Base-by-base conservation (phyloP, 306 rosid genomes). In the Rosa rugosa region DNA sequence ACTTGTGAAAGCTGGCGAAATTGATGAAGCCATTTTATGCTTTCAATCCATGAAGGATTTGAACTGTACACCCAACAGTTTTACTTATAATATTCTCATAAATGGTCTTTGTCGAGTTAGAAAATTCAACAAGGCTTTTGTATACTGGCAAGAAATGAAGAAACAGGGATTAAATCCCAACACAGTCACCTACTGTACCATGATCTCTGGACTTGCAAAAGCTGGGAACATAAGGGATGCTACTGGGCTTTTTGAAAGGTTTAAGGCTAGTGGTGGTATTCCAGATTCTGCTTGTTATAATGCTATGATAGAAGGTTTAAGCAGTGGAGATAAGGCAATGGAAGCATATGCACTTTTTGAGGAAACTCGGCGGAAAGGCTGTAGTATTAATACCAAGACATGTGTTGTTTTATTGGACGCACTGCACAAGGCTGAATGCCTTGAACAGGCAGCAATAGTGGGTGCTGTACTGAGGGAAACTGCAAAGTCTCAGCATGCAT, bases 141-240 rank as follows among this genome's bases (percentile, higher is more conserved):
- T 95, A 49, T 95, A 87, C 87, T 95, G 99, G 98, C 97, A 95
- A 86, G 99, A 92, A 88, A 92, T 95, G 99, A 91, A 88, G 90
- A 95, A 92, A 80, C 82, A 86, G 53, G 97, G 97, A 81, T 70
- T 95, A 60, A 83, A 88, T 73, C 99, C 99, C 56, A 91, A 95
- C 74, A 83, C 87, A 54, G 72, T 87, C 78, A 92, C 97, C 51
- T 92, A 91, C 85, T 89, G 96, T 51, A 91, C 91, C 86, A 95
- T 95, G 98, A 95, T 95, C 75, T 81, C 92, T 7, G 98, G 98
- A 76, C 95, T 95, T 25, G 93, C 99, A 53, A 91, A 74, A 79
- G 96, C 91, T 59, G 97, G 99, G 81, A 95, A 95, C 77, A 89
- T 95, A 69, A 81, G 65, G 36, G 99, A 91, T 17, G 98, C 98